Conservation (phyloP, 1,139 yeast species). For the Suhomyces taliae region DNA sequence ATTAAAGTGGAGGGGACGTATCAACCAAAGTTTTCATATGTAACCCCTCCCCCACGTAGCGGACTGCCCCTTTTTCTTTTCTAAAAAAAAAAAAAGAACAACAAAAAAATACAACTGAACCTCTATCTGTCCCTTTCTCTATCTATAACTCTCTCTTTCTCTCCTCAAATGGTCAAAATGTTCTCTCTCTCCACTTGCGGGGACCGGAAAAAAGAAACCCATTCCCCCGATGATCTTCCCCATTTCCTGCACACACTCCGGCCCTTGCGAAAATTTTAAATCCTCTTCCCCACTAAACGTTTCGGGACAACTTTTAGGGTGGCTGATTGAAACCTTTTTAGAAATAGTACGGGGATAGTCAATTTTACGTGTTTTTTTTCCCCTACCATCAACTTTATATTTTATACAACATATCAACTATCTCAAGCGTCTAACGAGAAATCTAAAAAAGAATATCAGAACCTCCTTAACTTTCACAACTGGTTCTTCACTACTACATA, state of each 20-base stretch:
- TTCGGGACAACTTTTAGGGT: conserved; percentile 4
- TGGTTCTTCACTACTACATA: no score
- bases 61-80: no score
- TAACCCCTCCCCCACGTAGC: no score
- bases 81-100: no score
- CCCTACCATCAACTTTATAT: background rate
- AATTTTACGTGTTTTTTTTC: background rate
- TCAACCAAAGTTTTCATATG: no score
- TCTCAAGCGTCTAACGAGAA: no score
- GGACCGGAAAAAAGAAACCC: conserved; percentile 6
- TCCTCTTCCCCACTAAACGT: conserved; percentile 11
- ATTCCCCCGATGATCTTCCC: conserved; percentile 10
- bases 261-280: conserved; percentile 10
- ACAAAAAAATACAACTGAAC: no score
- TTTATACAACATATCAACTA: background rate
- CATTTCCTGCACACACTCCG: conserved; percentile 9
- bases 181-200: background rate
- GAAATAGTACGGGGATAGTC: conserved; percentile 5
- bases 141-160: no score
- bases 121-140: no score
- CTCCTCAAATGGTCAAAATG: background rate
- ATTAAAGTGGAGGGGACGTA: no score
- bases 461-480: no score
- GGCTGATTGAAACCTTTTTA: conserved; percentile 1
- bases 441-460: no score